Conservation (phyloP, 1,284 basidiomycete genomes). For the Waitea zeae region DNA sequence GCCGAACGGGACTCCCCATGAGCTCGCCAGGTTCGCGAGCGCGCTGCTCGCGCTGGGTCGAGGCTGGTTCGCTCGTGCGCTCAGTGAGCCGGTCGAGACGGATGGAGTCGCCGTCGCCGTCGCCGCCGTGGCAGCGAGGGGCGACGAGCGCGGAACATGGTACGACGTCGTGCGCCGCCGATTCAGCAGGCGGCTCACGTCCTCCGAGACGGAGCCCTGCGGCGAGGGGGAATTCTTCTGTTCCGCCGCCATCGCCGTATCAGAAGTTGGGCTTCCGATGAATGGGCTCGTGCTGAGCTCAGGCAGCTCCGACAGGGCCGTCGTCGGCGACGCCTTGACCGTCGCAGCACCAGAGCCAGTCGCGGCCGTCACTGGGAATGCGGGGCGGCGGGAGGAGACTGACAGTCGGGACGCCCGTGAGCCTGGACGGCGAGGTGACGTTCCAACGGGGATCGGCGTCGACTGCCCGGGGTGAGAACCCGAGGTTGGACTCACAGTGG, state of each 20-base stretch:
- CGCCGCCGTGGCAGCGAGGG: constrained; percentile 22
- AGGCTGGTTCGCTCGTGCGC: constrained; percentile 10
- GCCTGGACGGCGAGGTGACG: constrained; percentile 15
- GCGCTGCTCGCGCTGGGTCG: constrained; percentile 11
- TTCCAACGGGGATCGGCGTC: background rate
- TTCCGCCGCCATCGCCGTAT: background rate
- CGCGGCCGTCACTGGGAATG: constrained; percentile 26
- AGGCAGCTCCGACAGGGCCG: constrained; percentile 40
- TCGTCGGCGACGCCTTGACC: constrained; percentile 48
- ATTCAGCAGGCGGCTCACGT: constrained; percentile 27
- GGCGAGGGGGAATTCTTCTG: constrained; percentile 28
- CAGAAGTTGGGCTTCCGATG: background rate
- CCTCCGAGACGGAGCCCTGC: constrained; percentile 37
- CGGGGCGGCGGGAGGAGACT: constrained; percentile 42
- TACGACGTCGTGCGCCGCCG: constrained; percentile 40
- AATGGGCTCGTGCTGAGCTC: background rate
- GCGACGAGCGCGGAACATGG: constrained; percentile 28
- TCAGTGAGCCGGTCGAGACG: constrained; percentile 9
- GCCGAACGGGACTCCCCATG: constrained; percentile 28
- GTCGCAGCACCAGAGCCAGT: constrained; percentile 21
- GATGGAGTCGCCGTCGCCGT: constrained; percentile 4
- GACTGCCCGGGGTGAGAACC: constrained; percentile 4
- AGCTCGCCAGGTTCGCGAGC: constrained; percentile 38
- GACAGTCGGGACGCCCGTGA: constrained; percentile 53
- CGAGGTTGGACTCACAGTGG: constrained; percentile 4